Base-by-base conservation (phyloP, 768 basidiomycete species). In the Russula virescens region DNA sequence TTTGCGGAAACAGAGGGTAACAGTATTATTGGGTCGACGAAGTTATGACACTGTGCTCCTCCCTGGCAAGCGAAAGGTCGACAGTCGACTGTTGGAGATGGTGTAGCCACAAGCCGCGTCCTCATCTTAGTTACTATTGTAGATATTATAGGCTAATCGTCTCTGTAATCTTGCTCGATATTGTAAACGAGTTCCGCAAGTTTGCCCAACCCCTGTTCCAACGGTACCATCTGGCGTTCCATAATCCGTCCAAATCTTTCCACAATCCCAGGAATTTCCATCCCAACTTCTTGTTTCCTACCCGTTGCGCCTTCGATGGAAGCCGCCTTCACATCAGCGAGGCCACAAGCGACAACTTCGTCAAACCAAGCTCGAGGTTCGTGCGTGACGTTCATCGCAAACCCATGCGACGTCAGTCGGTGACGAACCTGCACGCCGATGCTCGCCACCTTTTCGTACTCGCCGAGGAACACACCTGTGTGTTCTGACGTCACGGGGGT, bases 351-450 rank as follows among this genome's bases (percentile, higher is more conserved):
- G 5, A 96, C 84, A 55, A 98, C 81, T 60, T 82, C 77, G 69
- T 89, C 79, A 71, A 99, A 98, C 96, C 96, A 98, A 25, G 76
- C 66, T 26, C 86, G 71, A 5, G 94, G 93, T 66, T 97, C 88
- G 31, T 73, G 74, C 0, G 93, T 92, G 62, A 98, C 78, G 73
- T 99, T 99, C 71, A 98, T 76, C 1, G 94, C 84, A 75, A 99
- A 97, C 1, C 97, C 97, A 72, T 99, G 97, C 26, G 87, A 89
- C 48, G 97, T 96, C 59, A 99, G 81, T 48, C 96, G 83, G 71
- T 98, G 95, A 60, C 94, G 86, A 58, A 98, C 87, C 73, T 98
- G 94, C 56, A 99, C 93, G 48, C 97, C 97, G 56, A 99, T 96
- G 70, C 96, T 98, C 19, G 85, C 93, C 68, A 99, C 80, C 74